Conservation (phyloP, 495 filamentous ascomycete species). For the Neurospora hispaniola region DNA sequence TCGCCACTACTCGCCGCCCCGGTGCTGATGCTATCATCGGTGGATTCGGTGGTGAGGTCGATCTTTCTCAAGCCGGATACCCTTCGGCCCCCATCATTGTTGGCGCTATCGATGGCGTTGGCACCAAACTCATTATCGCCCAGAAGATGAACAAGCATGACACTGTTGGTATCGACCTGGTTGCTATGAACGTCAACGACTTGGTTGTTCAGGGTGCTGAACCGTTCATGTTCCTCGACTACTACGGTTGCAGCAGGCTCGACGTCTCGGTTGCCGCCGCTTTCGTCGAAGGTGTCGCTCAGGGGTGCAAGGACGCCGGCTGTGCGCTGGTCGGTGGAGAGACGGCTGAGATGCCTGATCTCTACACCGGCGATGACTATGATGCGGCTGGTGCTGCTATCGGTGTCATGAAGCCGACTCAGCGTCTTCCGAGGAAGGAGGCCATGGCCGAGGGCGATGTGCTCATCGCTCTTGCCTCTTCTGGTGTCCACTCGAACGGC, state of each 20-base stretch:
- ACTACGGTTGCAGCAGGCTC: slow-evolving; percentile 82
- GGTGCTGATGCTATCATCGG: slow-evolving; percentile 88
- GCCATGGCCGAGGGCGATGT: slow-evolving; percentile 74
- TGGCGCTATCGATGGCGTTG: slow-evolving; percentile 88
- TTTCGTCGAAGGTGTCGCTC: slow-evolving; percentile 80
- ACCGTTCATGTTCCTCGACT: slow-evolving; percentile 91
- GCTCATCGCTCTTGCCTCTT: slow-evolving; percentile 70
- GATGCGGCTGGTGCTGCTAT: slow-evolving; percentile 83
- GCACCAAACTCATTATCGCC: slow-evolving; percentile 93
- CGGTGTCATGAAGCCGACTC: slow-evolving; percentile 61
- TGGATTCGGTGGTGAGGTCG: slow-evolving; percentile 86
- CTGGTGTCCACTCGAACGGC: slow-evolving; percentile 86
- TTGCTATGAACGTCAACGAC: slow-evolving; percentile 99
- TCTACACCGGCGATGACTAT: slow-evolving; percentile 76
- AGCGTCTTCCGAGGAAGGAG: slow-evolving; percentile 62
- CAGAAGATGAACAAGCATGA: slow-evolving; percentile 79
- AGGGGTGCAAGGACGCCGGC: slow-evolving; percentile 68
- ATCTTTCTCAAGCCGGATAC: slow-evolving; percentile 69
- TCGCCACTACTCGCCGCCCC: slow-evolving; percentile 65
- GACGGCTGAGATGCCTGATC: slow-evolving; percentile 94
- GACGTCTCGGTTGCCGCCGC: slow-evolving; percentile 62
- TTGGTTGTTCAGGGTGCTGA: slow-evolving; percentile 90
- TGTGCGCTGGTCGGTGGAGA: slow-evolving; percentile 93
- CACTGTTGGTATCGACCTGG: slow-evolving; percentile 89
- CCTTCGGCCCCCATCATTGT: slow-evolving; percentile 65